Conservation (phyloP, 192 early-diverging fungal genomes). For the Backusella sp. region DNA sequence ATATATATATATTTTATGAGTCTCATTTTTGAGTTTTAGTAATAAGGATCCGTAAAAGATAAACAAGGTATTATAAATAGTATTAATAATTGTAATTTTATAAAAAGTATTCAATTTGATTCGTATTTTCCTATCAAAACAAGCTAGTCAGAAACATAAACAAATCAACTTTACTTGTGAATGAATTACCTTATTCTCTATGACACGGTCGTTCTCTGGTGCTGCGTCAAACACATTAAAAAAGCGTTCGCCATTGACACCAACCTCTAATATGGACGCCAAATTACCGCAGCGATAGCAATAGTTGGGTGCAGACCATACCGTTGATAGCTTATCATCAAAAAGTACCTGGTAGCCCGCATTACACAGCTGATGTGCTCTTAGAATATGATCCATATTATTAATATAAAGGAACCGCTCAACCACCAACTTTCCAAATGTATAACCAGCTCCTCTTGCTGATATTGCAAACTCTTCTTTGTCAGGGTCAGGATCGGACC, state of each 20-base stretch:
- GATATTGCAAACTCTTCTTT: slow-evolving; percentile 79
- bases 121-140: background rate
- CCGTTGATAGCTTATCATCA: slow-evolving; percentile 82
- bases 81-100: background rate
- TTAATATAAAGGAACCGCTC: slow-evolving; percentile 78
- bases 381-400: slow-evolving; percentile 73
- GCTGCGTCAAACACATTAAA: slow-evolving; percentile 91
- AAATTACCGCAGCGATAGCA: slow-evolving; percentile 88
- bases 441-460: slow-evolving; percentile 87
- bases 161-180: background rate
- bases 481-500: slow-evolving; percentile 82
- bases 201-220: slow-evolving; percentile 67
- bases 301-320: slow-evolving; percentile 87
- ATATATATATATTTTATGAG: too few relatives aligned
- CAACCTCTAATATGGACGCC: slow-evolving; percentile 81
- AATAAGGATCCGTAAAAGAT: too few relatives aligned
- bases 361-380: slow-evolving; percentile 89
- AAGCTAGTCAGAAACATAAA: background rate
- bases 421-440: slow-evolving; percentile 80
- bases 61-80: too few relatives aligned
- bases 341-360: slow-evolving; percentile 83
- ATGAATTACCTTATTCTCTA: background rate
- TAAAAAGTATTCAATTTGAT: slow-evolving; percentile 4
- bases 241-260: slow-evolving; percentile 67
- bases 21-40: too few relatives aligned